Percentiles rank a stretch among this genome's conserved stretches.
These are phyloP conservation scores for Colletotrichum cereale DNA, from an alignment of 2,329 filamentous ascomycete genomes.

Conservation along the genomic window DNA sequence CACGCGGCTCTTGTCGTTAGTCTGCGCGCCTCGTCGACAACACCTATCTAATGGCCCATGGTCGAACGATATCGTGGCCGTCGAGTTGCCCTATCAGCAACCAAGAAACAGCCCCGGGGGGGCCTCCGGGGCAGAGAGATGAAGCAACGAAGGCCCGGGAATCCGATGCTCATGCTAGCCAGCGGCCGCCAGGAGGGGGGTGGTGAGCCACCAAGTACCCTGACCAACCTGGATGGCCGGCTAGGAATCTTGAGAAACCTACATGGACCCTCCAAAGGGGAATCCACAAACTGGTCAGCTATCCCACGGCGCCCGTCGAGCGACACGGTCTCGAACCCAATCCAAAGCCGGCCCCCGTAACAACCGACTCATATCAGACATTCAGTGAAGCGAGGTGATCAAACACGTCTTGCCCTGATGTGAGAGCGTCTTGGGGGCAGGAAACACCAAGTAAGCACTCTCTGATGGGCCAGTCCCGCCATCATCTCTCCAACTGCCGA, in stretches of 20 bases:
- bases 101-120: neutral
- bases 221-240: constrained; percentile 8
- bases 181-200: neutral
- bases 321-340: constrained; percentile 18
- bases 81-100: neutral
- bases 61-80: constrained; percentile 3
- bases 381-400: neutral
- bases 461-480: constrained; percentile 11
- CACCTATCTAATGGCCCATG: neutral
- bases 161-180: neutral
- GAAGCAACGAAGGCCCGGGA: neutral
- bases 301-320: neutral
- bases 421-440: constrained; percentile 20
- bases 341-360: neutral
- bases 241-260: constrained; percentile 8
- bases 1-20: constrained; percentile 10
- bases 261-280: neutral
- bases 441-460: neutral
- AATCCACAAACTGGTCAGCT: constrained; percentile 1
- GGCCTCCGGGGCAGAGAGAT: neutral
- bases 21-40: constrained; percentile 9
- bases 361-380: neutral
- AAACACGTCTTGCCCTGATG: neutral
- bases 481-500: constrained; percentile 34
- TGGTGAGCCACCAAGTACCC: constrained; percentile 5